These are phyloP conservation scores for Hyphodiscus hymeniophilus DNA, from an alignment of 495 filamentous ascomycete species.

Conservation along the genomic window DNA sequence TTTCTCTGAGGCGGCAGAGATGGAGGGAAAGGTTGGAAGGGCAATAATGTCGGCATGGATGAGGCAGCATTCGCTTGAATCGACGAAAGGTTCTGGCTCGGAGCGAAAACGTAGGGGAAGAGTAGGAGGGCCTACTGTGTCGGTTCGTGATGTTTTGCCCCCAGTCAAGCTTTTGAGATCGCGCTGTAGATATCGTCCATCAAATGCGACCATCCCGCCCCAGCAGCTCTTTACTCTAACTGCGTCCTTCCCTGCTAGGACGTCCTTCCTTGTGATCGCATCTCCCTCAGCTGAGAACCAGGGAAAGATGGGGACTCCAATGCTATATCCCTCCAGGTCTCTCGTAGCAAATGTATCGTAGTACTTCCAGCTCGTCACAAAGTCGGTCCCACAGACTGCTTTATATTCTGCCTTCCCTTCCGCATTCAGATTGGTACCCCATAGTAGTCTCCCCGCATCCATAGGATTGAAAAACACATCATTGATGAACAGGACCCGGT, in stretches of 20 bases:
- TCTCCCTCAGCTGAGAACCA: conserved; percentile 58
- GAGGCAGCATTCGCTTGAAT: conserved; percentile 73
- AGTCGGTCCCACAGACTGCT: conserved; percentile 77
- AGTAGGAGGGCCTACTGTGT: not conserved
- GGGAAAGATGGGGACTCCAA: conserved; percentile 66
- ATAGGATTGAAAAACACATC: conserved; percentile 65
- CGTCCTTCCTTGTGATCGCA: conserved; percentile 48
- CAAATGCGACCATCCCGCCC: conserved; percentile 76
- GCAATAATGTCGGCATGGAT: conserved; percentile 63
- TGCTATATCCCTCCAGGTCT: conserved; percentile 61
- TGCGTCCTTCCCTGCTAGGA: conserved; percentile 54
- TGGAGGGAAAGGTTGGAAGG: conserved; percentile 17
- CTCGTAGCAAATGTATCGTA: conserved; percentile 78
- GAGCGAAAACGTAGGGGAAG: conserved; percentile 53
- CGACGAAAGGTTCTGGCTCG: conserved; percentile 55
- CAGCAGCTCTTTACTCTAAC: conserved; percentile 72
- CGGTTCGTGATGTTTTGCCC: not conserved
- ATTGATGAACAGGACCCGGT: conserved; percentile 69
- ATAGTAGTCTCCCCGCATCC: conserved; percentile 63
- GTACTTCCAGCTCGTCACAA: conserved; percentile 66
- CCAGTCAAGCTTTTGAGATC: not conserved
- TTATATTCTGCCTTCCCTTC: conserved; percentile 55
- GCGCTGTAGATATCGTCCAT: conserved; percentile 53
- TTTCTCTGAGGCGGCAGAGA: conserved; percentile 21
- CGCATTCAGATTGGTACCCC: conserved; percentile 57